Conservation (phyloP, 2,329 filamentous ascomycete genomes). For the Arthrinium phaeospermum region DNA sequence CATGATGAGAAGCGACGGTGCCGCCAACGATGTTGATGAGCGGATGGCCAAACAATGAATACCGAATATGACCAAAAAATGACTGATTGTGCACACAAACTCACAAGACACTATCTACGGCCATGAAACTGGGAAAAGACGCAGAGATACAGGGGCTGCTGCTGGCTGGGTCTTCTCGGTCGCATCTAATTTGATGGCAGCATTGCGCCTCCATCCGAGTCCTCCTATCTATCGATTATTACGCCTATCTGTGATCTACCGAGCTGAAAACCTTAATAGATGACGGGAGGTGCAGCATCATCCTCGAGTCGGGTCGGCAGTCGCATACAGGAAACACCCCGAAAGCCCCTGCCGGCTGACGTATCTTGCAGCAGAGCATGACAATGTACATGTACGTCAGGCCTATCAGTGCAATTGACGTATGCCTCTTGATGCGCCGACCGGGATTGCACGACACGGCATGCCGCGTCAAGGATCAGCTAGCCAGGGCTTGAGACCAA, state of each 20-base stretch:
- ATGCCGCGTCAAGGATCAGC: background rate
- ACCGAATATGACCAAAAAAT: background rate
- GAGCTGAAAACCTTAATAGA: conserved; percentile 2
- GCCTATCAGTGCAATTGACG: background rate
- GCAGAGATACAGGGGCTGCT: background rate
- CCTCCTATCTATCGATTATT: background rate
- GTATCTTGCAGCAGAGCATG: background rate
- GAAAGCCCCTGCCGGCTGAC: background rate
- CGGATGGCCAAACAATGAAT: background rate
- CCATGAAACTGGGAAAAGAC: background rate
- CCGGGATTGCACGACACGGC: background rate
- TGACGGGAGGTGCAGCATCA: background rate
- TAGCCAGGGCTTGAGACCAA: background rate
- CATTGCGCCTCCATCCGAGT: background rate
- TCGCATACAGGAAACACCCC: background rate
- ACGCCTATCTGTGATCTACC: background rate
- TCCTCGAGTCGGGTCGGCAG: background rate
- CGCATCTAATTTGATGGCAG: background rate
- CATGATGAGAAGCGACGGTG: background rate
- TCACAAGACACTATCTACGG: background rate
- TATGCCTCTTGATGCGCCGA: background rate
- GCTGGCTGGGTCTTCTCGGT: background rate
- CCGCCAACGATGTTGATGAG: background rate
- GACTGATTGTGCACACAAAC: background rate
- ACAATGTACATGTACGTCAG: background rate